Conservation (phyloP, 345 rosid species). For the Eucalyptus sp. region DNA sequence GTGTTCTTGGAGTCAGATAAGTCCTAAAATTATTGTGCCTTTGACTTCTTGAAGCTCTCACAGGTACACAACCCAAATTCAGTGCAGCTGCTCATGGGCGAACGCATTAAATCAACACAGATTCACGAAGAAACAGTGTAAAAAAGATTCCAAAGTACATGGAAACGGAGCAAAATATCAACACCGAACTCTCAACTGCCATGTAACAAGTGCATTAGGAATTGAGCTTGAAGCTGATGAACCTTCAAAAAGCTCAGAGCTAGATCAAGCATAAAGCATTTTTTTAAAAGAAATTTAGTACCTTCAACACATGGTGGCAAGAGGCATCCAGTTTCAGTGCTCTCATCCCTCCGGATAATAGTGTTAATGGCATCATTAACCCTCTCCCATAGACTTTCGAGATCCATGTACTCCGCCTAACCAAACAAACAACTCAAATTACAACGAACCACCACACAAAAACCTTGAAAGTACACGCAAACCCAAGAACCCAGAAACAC, state of each 20-base stretch:
- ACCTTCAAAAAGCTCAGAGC: neutral
- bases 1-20: conserved; percentile 62
- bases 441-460: neutral
- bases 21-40: conserved; percentile 75
- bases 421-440: neutral
- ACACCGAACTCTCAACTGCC: neutral
- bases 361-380: conserved; percentile 89
- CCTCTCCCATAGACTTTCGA: conserved; percentile 80
- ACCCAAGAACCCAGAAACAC: neutral
- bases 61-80: conserved; percentile 84
- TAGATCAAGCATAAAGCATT: neutral
- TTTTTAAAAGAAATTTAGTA: conserved; percentile 1
- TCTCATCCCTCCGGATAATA: conserved; percentile 83
- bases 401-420: conserved; percentile 71
- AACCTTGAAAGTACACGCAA: conserved; percentile 2
- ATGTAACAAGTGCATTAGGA: neutral
- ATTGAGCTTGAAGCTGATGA: neutral
- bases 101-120: neutral
- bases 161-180: neutral
- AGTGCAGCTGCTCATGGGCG: conserved; percentile 58
- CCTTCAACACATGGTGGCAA: conserved; percentile 99
- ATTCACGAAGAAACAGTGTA: neutral
- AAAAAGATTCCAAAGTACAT: neutral
- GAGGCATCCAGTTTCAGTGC: conserved; percentile 68
- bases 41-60: conserved; percentile 96